phyloP scores from a whole-genome alignment of 768 basidiomycete genomes.

The Lactarius tabidus region DNA sequence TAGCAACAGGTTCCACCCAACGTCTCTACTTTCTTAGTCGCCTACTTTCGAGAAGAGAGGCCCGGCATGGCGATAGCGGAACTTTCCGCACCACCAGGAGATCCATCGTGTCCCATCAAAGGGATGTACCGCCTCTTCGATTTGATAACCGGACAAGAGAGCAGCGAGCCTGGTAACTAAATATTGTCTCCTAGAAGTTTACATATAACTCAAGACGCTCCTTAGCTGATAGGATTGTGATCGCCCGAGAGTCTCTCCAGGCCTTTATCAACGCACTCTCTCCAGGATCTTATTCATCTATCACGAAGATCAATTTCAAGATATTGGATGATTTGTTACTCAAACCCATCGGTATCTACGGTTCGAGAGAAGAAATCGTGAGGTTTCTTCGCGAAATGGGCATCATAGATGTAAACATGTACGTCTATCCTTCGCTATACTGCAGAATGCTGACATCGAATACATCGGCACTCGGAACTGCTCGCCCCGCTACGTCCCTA shows the following conservation, averaged over 20 bases:
- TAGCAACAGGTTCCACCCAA: no score
- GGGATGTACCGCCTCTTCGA: conserved; percentile 54
- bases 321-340: conserved; percentile 43
- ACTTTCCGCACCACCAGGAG: background rate
- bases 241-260: conserved; percentile 47
- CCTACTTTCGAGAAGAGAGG: background rate
- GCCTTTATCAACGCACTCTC: conserved; percentile 45
- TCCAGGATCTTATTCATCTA: conserved; percentile 49
- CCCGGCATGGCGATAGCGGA: background rate
- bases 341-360: conserved; percentile 55
- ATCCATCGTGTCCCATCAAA: conserved; percentile 31
- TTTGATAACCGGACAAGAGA: conserved; percentile 48
- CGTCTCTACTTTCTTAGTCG: no score
- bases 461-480: conserved; percentile 26
- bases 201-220: background rate
- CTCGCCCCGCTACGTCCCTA: conserved; percentile 20
- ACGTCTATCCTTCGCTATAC: conserved; percentile 29
- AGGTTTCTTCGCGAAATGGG: conserved; percentile 39
- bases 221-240: conserved; percentile 60
- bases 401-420: conserved; percentile 41
- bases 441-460: background rate
- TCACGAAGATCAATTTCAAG: conserved; percentile 56
- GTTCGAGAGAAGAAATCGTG: conserved; percentile 48
- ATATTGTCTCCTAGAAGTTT: background rate
- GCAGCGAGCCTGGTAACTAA: conserved; percentile 46